Conservation (phyloP, 306 rosid species). For the Cyclanthera cordifolia region DNA sequence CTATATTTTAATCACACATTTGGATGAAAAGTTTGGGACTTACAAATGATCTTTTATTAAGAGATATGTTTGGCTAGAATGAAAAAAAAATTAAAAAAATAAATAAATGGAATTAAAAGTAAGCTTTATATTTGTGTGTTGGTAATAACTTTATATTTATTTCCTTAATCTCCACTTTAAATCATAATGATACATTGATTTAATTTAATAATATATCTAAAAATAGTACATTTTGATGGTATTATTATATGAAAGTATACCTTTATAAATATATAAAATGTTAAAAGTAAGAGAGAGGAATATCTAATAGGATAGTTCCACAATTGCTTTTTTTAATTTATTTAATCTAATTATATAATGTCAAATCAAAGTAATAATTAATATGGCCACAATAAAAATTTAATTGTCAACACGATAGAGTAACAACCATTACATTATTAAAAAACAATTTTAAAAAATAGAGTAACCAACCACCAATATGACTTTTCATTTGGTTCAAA, state of each 20-base stretch:
- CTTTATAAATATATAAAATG: neutral
- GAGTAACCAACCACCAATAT: too few relatives aligned
- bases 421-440: conserved; percentile 6
- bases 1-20: neutral
- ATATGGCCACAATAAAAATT: conserved; percentile 8
- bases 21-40: neutral
- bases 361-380: conserved; percentile 24
- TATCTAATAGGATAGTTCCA: conserved; percentile 10
- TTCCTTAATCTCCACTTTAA: neutral
- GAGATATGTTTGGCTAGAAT: too few relatives aligned
- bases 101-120: too few relatives aligned
- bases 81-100: too few relatives aligned
- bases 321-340: conserved; percentile 2
- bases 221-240: conserved; percentile 1
- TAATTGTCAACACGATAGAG: conserved; percentile 33
- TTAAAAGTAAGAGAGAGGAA: neutral
- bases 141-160: neutral
- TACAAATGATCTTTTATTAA: too few relatives aligned
- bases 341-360: conserved; percentile 17
- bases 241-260: neutral
- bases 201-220: conserved; percentile 2
- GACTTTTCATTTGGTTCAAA: neutral
- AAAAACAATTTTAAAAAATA: too few relatives aligned
- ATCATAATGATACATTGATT: conserved; percentile 3
- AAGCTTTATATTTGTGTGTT: too few relatives aligned